Evolutionary conservation across 2,329 filamentous ascomycete species (phyloP).

Genomic region (Aspergillus novofumigatus): DNA sequence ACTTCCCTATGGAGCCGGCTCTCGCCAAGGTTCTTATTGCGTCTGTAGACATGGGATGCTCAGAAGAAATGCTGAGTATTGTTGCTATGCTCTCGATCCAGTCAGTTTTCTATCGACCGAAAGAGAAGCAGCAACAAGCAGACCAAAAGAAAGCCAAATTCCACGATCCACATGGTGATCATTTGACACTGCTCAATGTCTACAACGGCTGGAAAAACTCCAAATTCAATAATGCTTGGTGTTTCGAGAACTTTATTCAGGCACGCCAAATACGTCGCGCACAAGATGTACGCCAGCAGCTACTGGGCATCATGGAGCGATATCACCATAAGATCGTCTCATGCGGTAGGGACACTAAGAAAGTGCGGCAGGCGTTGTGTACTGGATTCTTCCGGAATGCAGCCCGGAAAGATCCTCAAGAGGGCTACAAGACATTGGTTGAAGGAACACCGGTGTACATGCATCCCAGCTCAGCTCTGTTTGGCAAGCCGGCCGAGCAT

Average conservation of each 20-base stretch:
- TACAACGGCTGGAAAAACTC: slow-evolving; percentile 95
- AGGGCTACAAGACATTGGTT: slow-evolving; percentile 96
- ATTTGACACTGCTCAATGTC: slow-evolving; percentile 90
- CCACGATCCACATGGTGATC: slow-evolving; percentile 90
- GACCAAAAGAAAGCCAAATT: slow-evolving; percentile 98
- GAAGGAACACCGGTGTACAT: slow-evolving; percentile 94
- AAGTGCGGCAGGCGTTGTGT: slow-evolving; percentile 84
- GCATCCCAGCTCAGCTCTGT: slow-evolving; percentile 85
- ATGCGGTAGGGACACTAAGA: slow-evolving; percentile 81
- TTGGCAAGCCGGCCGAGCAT: slow-evolving; percentile 94
- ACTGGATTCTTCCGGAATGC: slow-evolving; percentile 93
- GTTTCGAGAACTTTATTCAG: slow-evolving; percentile 96
- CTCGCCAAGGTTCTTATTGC: slow-evolving; percentile 87
- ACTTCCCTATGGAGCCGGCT: slow-evolving; percentile 95
- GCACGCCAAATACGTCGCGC: slow-evolving; percentile 82
- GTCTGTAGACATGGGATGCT: slow-evolving; percentile 81
- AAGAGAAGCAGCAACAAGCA: slow-evolving; percentile 93
- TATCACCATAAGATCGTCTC: slow-evolving; percentile 78
- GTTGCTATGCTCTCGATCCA: slow-evolving; percentile 89
- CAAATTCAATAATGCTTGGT: slow-evolving; percentile 82
- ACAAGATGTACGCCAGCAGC: slow-evolving; percentile 86
- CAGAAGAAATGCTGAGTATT: slow-evolving; percentile 89
- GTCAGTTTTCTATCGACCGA: slow-evolving; percentile 88
- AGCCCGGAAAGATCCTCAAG: slow-evolving; percentile 89
- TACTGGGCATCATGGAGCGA: slow-evolving; percentile 89